Conservation (phyloP, 495 filamentous ascomycete species). For the Xylaria longipes region DNA sequence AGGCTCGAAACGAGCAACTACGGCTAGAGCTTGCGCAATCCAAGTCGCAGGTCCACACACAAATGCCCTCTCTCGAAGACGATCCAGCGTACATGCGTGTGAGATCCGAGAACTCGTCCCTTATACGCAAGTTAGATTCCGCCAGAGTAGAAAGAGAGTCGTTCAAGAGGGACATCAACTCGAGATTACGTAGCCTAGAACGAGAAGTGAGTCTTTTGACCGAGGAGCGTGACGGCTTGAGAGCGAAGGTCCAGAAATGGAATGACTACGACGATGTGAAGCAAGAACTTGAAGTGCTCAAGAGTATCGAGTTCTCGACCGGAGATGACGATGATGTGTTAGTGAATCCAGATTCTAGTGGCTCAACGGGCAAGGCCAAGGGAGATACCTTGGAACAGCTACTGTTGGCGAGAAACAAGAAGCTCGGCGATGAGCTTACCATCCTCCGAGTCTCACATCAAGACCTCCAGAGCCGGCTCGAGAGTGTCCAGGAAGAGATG, state of each 20-base stretch:
- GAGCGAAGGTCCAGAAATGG: conserved; percentile 83
- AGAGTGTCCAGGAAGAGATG: conserved; percentile 81
- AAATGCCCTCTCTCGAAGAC: conserved; percentile 71
- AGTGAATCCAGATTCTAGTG: conserved; percentile 50
- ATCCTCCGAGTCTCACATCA: conserved; percentile 92
- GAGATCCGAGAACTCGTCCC: conserved; percentile 87
- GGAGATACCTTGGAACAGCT: conserved; percentile 89
- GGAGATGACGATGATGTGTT: conserved; percentile 78
- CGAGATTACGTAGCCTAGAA: conserved; percentile 74
- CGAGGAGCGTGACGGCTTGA: conserved; percentile 73
- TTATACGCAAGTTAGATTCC: conserved; percentile 85
- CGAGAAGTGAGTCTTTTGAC: conserved; percentile 70
- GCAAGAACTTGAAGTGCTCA: conserved; percentile 92
- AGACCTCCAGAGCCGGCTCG: conserved; percentile 81
- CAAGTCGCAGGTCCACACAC: conserved; percentile 72
- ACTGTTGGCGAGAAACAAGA: conserved; percentile 91
- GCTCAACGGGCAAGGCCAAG: conserved; percentile 58
- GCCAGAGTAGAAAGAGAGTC: conserved; percentile 81
- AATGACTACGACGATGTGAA: conserved; percentile 96
- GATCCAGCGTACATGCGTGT: conserved; percentile 86
- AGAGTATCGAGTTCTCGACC: conserved; percentile 95
- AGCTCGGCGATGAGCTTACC: conserved; percentile 90
- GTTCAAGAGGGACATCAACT: conserved; percentile 73
- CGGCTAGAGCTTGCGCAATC: conserved; percentile 88
- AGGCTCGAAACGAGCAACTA: conserved; percentile 93